Evolutionary conservation across 768 basidiomycete genomes (phyloP).

Genomic region (Leccinum subtestaceum): DNA sequence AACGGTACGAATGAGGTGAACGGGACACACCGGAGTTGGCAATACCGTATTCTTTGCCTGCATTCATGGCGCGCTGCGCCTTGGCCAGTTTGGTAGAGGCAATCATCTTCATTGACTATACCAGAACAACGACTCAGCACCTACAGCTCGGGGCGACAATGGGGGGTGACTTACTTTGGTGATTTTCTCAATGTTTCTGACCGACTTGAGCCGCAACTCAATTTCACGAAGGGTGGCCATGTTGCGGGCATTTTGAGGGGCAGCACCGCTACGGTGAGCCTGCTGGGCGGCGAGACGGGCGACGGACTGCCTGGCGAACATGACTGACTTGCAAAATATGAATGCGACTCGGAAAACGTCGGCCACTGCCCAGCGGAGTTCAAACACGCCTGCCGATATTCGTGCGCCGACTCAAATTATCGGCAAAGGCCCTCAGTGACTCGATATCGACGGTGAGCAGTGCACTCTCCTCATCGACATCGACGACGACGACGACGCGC

Average conservation of each 20-base stretch:
- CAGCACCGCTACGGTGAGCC: conserved; percentile 36
- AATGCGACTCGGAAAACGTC: conserved; percentile 28
- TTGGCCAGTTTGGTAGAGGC: conserved; percentile 95
- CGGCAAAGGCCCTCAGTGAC: conserved; percentile 22
- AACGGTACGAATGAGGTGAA: background rate
- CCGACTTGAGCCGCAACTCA: conserved; percentile 93
- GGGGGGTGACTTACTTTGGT: conserved; percentile 68
- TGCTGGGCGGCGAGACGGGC: conserved; percentile 43
- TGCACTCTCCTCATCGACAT: conserved; percentile 14
- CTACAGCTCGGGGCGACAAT: background rate
- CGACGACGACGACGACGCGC: conserved; percentile 12
- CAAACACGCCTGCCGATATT: conserved; percentile 19
- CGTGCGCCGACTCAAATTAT: conserved; percentile 20
- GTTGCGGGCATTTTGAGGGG: conserved; percentile 60
- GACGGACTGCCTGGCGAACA: conserved; percentile 52
- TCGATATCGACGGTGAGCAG: conserved; percentile 8
- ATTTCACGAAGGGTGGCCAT: conserved; percentile 99
- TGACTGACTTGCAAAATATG: conserved; percentile 18
- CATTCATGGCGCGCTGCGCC: conserved; percentile 90
- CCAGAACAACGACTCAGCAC: conserved; percentile 4
- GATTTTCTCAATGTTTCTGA: conserved; percentile 99
- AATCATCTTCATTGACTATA: conserved; percentile 98
- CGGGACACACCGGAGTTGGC: conserved; percentile 74
- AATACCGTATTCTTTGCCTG: conserved; percentile 88
- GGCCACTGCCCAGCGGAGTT: conserved; percentile 38